phyloP scores from a whole-genome alignment of 1,139 yeast genomes.

The Zygotorulaspora mrakii region DNA sequence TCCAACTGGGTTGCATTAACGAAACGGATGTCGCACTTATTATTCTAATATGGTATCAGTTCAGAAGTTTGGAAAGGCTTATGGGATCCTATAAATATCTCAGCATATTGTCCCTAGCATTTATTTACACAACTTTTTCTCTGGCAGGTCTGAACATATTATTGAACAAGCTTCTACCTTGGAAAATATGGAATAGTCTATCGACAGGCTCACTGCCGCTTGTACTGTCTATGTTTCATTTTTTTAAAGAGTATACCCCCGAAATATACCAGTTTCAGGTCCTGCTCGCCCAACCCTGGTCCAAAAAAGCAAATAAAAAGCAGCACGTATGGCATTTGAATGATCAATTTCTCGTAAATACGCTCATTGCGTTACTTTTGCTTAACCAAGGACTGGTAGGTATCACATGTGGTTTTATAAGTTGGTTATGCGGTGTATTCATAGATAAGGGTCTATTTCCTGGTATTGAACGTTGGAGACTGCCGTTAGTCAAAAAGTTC shows the following conservation, averaged over 20 bases:
- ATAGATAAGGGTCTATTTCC: constrained; percentile 32
- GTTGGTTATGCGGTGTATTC: constrained; percentile 35
- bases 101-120: constrained; percentile 26
- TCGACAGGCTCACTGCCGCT: constrained; percentile 32
- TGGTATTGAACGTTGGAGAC: constrained; percentile 27
- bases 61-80: constrained; percentile 31
- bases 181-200: constrained; percentile 28
- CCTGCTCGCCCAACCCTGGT: constrained; percentile 27
- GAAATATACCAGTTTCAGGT: constrained; percentile 32
- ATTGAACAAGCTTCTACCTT: constrained; percentile 20
- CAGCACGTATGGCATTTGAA: constrained; percentile 27
- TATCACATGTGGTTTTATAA: constrained; percentile 26
- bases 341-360: constrained; percentile 32
- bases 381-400: constrained; percentile 35
- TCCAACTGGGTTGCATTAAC: constrained; percentile 32
- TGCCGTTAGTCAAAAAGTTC: constrained; percentile 20
- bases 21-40: constrained; percentile 33
- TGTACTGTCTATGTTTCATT: constrained; percentile 30
- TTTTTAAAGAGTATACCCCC: constrained; percentile 36
- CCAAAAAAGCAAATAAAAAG: constrained; percentile 14
- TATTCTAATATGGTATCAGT: constrained; percentile 34
- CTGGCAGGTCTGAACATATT: constrained; percentile 18
- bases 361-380: constrained; percentile 23
- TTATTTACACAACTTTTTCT: constrained; percentile 26
- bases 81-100: constrained; percentile 35